Evolutionary conservation across 108 stramenopile species (phyloP).

Genomic region (Nannochloropsis gaditana): DNA sequence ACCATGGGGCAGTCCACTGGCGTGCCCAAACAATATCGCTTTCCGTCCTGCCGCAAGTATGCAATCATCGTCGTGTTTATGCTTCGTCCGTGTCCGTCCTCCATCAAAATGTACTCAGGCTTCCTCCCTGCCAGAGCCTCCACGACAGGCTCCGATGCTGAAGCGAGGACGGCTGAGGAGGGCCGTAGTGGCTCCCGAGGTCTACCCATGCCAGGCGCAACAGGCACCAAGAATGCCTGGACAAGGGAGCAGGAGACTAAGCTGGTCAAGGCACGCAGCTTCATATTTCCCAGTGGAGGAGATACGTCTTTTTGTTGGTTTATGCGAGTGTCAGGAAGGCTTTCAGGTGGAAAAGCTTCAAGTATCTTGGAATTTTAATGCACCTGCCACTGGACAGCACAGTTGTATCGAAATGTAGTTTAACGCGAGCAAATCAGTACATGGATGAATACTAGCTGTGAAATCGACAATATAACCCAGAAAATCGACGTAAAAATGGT

Average conservation of each 20-base stretch:
- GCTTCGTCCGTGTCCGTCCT: not conserved
- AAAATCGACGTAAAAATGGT: too few relatives aligned
- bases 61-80: not conserved
- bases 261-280: not conserved
- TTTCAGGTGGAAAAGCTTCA: too few relatives aligned
- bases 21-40: not conserved
- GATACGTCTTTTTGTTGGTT: not conserved
- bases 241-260: not conserved
- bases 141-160: not conserved
- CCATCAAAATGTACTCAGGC: slow-evolving; percentile 2
- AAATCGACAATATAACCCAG: too few relatives aligned
- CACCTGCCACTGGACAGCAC: too few relatives aligned
- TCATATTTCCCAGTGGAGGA: not conserved
- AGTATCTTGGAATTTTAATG: too few relatives aligned
- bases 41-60: not conserved
- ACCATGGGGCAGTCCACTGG: slow-evolving; percentile 4
- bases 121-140: slow-evolving; percentile 19
- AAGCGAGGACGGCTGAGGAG: not conserved
- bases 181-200: not conserved
- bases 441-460: too few relatives aligned
- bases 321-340: too few relatives aligned
- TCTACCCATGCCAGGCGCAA: not conserved
- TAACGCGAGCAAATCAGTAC: too few relatives aligned
- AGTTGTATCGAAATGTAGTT: too few relatives aligned
- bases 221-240: not conserved